Base-by-base conservation (phyloP, 345 rosid species). In the Erucastrum elatum region DNA sequence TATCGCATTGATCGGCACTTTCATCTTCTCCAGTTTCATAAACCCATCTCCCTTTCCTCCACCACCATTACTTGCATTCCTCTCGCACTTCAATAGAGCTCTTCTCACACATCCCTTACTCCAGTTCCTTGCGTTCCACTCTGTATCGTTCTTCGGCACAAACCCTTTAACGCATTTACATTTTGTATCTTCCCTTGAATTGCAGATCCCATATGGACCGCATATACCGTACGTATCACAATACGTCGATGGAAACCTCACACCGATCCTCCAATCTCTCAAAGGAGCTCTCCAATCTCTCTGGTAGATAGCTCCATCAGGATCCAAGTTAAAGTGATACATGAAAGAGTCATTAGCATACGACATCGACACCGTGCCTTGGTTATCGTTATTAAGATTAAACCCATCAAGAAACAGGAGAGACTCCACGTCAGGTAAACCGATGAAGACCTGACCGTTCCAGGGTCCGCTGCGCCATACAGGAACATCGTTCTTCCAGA, bases 381-480 rank as follows among this genome's bases (percentile, higher is more conserved):
- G 69, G 3, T 55, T 59, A 31, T 81, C 85, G 25, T 58, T 41
- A 7, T 5, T 62, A 6, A 86, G 9, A 13, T 15, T 58, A 51
- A 77, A 60, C 72, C 87, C 86, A 56, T 71, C 44, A n/a, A 49
- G 55, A 49, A 49, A 49, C 55, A 49, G 55, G 1, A 49, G 55
- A 49, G 55, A 49, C 16, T 49, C 55, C 84, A 77, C 77, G 2
- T 12, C 49, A n/a, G 79, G 74, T 25, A 83, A 1, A 55, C 90
- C 91, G 11, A 75, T 46, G 49, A 86, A 84, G 10, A 41, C 34
- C 72, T 74, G 83, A 77, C 88, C 85, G 65, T 84, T 85, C 96
- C 94, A 90, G 0, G 91, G 90, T 7, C 90, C 91, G 16, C 86
- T 83, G 11, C 88, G 81, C 92, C 88, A 88, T 2, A 59, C 34